Evolutionary conservation across 805 yeast genomes (phyloP).

Genomic region (Saccharomycopsis olivae): DNA sequence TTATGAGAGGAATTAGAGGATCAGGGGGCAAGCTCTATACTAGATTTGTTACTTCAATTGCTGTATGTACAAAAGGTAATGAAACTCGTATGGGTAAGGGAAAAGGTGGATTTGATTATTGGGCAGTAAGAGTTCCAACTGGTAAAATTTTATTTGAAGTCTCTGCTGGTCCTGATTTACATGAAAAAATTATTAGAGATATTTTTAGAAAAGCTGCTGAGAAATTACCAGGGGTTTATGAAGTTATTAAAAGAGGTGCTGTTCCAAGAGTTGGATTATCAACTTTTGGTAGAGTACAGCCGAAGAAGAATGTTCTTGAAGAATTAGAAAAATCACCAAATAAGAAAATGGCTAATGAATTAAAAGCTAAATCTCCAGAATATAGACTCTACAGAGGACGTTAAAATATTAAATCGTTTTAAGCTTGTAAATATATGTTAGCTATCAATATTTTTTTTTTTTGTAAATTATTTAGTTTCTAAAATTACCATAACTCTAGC

Average conservation of each 20-base stretch:
- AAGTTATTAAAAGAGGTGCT: conserved; percentile 58
- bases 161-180: conserved; percentile 52
- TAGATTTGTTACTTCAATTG: conserved; percentile 72
- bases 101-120: conserved; percentile 93
- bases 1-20: conserved; percentile 76
- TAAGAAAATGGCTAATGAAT: conserved; percentile 46
- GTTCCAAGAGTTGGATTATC: conserved; percentile 65
- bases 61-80: conserved; percentile 94
- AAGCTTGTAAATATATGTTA: background rate
- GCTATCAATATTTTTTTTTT: background rate
- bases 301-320: conserved; percentile 25
- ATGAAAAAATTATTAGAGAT: conserved; percentile 83
- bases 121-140: conserved; percentile 95
- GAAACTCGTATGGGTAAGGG: conserved; percentile 99
- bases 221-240: conserved; percentile 87
- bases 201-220: conserved; percentile 82
- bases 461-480: conserved; percentile 27
- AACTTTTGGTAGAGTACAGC: conserved; percentile 29
- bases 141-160: conserved; percentile 90
- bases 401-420: conserved; percentile 22
- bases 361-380: conserved; percentile 39
- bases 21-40: conserved; percentile 66
- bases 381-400: conserved; percentile 56
- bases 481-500: conserved; percentile 78
- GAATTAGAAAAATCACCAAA: conserved; percentile 47